These are phyloP conservation scores for Penicillium chermesinum DNA, from an alignment of 495 filamentous ascomycete species.

Conservation along the genomic window DNA sequence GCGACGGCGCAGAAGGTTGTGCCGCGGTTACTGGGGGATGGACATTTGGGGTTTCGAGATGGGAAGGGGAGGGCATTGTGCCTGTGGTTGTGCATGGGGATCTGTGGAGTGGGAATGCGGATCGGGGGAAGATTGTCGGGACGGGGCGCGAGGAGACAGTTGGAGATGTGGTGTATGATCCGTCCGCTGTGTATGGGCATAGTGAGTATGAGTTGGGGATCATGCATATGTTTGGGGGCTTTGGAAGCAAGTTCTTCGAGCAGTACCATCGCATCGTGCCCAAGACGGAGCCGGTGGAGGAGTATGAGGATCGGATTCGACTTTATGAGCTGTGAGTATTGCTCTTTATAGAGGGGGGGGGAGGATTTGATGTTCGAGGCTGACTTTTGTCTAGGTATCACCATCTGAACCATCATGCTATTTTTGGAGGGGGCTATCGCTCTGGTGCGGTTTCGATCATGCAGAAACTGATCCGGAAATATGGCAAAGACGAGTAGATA, in stretches of 20 bases:
- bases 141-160: slow-evolving; percentile 36
- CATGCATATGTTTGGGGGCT: slow-evolving; percentile 95
- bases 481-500: slow-evolving; percentile 36
- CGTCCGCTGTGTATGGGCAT: slow-evolving; percentile 75
- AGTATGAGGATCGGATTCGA: slow-evolving; percentile 75
- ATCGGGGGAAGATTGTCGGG: slow-evolving; percentile 57
- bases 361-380: neutral
- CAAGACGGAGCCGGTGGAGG: slow-evolving; percentile 74
- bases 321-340: slow-evolving; percentile 76
- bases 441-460: slow-evolving; percentile 70
- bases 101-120: slow-evolving; percentile 83
- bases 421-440: slow-evolving; percentile 77
- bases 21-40: slow-evolving; percentile 64
- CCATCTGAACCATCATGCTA: slow-evolving; percentile 80
- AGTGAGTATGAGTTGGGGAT: slow-evolving; percentile 88
- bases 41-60: slow-evolving; percentile 52
- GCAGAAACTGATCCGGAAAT: slow-evolving; percentile 63
- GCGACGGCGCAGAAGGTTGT: slow-evolving; percentile 57
- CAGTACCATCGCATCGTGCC: slow-evolving; percentile 71
- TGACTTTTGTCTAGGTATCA: slow-evolving; percentile 62
- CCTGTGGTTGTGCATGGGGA: slow-evolving; percentile 88
- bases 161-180: slow-evolving; percentile 83
- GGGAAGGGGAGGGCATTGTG: slow-evolving; percentile 46
- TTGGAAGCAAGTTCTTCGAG: slow-evolving; percentile 62
- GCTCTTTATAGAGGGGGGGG: neutral